Percentiles rank a stretch among this genome's conserved stretches.
phyloP scores from a whole-genome alignment of 2,329 filamentous ascomycete genomes.

The Plectosphaerella cucumerina region DNA sequence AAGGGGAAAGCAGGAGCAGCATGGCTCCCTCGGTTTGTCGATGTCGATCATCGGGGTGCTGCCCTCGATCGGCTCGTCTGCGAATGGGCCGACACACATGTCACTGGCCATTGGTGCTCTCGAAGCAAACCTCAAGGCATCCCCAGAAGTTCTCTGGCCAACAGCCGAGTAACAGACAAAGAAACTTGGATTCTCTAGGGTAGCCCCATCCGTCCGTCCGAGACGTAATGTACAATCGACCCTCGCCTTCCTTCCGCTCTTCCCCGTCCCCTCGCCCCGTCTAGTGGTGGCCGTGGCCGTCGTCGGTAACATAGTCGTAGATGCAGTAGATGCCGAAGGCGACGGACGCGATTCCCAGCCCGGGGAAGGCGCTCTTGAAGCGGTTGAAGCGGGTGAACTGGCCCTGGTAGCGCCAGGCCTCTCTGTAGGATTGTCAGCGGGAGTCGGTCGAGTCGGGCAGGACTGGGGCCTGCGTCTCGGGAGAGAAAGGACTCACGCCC shows the following conservation, averaged over 20 bases:
- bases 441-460: neutral
- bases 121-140: no score
- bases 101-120: no score
- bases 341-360: conserved; percentile 86
- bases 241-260: conserved; percentile 5
- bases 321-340: conserved; percentile 87
- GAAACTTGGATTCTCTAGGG: no score
- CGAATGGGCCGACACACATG: no score
- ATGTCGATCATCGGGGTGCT: no score
- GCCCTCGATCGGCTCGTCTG: no score
- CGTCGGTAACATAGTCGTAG: conserved; percentile 80
- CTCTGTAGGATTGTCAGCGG: conserved; percentile 48
- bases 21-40: no score
- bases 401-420: conserved; percentile 91
- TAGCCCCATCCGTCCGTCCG: no score
- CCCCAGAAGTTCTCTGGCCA: no score
- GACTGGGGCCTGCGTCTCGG: neutral
- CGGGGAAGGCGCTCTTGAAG: conserved; percentile 82
- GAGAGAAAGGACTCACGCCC: conserved; percentile 45
- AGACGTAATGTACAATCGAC: conserved; percentile 28
- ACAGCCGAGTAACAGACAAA: no score
- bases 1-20: no score
- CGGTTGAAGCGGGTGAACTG: conserved; percentile 85
- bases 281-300: conserved; percentile 59
- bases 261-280: conserved; percentile 8